Base-by-base conservation (phyloP, 441 rosid genomes). In the Hura crepitans region DNA sequence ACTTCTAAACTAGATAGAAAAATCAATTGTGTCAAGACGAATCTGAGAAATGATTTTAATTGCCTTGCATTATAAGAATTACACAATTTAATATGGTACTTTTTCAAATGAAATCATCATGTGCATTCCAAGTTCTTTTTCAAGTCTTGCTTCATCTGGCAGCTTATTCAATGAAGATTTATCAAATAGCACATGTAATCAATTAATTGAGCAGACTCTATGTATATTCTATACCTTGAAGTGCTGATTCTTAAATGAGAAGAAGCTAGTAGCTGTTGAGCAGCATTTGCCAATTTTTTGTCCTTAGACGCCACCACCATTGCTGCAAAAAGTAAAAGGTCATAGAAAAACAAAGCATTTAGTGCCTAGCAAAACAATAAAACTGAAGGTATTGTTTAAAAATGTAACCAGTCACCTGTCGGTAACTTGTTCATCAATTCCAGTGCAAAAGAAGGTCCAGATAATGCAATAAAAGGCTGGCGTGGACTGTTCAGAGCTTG, bases 301-400 rank as follows among this genome's bases (percentile, higher is more conserved):
- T 93, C 97, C 81, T 87, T 90, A 6, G 96, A 86, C n/a, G 98
- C 96, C 77, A 86, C 96, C 78, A 90, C 98, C 98, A 93, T 93
- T 77, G 98, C 98, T 93, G 84, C 74, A 66, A 75, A 62, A 11
- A 59, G 66, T 28, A 75, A 55, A 51, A 72, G 60, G 27, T 58
- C 54, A 46, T 27, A 35, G 33, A 69, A 65, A 28, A 51, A 5
- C 0, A 27, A 4, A 55, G 18, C 55, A 13, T n/a, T 33, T 23
- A 53, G 22, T 42, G 42, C 22, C 62, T 51, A 47, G 23, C 2
- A n/a, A 54, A 62, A 18, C 15, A n/a, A 11, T 62, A n/a, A 25
- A 42, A 43, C 27, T 51, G 23, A 23, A 51, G 20, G 20, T 2
- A 11, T 4, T 33, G 10, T 56, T 56, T 27, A 31, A 50, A 14